Conservation (phyloP, 2,329 filamentous ascomycete species). For the Hirsutella minnesotensis region DNA sequence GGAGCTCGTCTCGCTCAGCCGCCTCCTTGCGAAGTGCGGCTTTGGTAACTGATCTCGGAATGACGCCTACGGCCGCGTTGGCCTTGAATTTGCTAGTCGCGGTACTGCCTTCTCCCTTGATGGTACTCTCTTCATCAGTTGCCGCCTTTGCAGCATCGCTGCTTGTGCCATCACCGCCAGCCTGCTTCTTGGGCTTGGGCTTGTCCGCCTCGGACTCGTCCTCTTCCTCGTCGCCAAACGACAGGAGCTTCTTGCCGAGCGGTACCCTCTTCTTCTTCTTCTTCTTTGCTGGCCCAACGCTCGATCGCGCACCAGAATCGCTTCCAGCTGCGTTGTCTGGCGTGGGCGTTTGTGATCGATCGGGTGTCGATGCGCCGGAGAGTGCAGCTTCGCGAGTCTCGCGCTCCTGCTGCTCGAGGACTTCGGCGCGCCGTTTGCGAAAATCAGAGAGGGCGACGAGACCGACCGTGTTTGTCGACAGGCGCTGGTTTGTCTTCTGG, state of each 20-base stretch:
- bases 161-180: background rate
- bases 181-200: conserved; percentile 1
- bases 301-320: conserved; percentile 14
- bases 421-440: conserved; percentile 87
- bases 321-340: conserved; percentile 28
- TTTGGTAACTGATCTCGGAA: conserved; percentile 61
- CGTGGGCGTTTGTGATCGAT: conserved; percentile 35
- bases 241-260: conserved; percentile 36
- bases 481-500: conserved; percentile 64
- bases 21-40: conserved; percentile 68
- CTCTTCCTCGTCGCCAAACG: conserved; percentile 54
- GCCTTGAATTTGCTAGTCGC: conserved; percentile 41
- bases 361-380: conserved; percentile 32
- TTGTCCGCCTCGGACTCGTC: conserved; percentile 19
- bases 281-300: conserved; percentile 13
- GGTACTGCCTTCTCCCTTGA: too few species aligned
- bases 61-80: conserved; percentile 47
- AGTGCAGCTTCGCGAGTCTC: conserved; percentile 56
- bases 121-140: too few species aligned
- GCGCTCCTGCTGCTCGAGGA: conserved; percentile 80
- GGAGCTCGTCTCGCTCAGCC: conserved; percentile 62
- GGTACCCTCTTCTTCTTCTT: conserved; percentile 35
- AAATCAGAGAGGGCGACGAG: conserved; percentile 89
- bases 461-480: conserved; percentile 80
- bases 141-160: too few species aligned